phyloP scores from a whole-genome alignment of 257 asterid genomes.

The Solanum paucissectum region DNA sequence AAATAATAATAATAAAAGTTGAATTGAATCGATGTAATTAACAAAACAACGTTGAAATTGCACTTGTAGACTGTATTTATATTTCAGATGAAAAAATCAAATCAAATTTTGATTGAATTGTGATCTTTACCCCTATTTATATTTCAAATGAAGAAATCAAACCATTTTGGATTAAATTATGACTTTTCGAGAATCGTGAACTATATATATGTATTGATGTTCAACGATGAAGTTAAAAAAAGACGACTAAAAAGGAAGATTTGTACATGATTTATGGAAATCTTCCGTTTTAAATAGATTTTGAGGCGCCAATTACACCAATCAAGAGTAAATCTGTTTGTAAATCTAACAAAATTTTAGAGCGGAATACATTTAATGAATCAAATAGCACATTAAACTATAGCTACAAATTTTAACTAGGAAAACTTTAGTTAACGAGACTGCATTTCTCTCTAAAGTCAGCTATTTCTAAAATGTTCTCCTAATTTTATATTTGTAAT shows the following conservation, averaged over 20 bases:
- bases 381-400: neutral
- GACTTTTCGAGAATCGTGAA: no score
- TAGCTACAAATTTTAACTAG: neutral
- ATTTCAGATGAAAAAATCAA: neutral
- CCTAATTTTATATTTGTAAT: neutral
- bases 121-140: neutral
- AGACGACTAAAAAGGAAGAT: no score
- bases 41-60: neutral
- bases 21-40: neutral
- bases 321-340: neutral
- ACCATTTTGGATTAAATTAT: no score
- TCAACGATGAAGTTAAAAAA: neutral
- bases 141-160: no score
- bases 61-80: neutral
- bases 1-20: no score
- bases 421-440: neutral
- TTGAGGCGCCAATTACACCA: neutral
- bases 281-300: neutral
- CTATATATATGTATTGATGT: neutral
- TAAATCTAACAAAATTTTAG: neutral
- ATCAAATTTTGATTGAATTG: neutral
- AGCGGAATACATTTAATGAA: neutral
- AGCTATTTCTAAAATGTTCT: no score
- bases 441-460: neutral
- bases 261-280: no score